Evolutionary conservation across 768 basidiomycete species (phyloP).

Genomic region (Sporobolomyces phaffii): DNA sequence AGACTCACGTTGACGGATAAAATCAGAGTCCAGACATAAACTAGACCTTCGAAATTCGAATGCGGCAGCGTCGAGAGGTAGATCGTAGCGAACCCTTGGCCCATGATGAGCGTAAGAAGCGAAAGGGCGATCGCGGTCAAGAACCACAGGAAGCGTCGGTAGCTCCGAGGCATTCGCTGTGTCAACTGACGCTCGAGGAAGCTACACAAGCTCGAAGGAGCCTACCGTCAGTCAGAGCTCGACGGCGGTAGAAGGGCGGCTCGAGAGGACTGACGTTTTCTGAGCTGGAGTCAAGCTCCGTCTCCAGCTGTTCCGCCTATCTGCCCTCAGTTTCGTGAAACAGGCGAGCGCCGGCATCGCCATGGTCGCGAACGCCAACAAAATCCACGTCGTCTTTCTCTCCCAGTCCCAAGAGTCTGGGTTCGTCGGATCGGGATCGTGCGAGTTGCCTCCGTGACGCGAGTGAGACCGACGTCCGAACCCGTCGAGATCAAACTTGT

Average conservation of each 20-base stretch:
- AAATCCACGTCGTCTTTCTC: slow-evolving; percentile 43
- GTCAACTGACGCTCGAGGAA: slow-evolving; percentile 47
- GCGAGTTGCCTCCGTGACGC: background rate
- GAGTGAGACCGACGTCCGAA: slow-evolving; percentile 21
- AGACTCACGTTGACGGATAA: slow-evolving; percentile 42
- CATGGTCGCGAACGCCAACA: slow-evolving; percentile 41
- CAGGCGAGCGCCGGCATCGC: slow-evolving; percentile 42
- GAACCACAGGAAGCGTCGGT: slow-evolving; percentile 51
- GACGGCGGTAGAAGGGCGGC: too few relatives aligned
- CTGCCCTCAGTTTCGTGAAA: slow-evolving; percentile 49
- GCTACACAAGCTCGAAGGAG: slow-evolving; percentile 31
- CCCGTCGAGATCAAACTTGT: slow-evolving; percentile 40
- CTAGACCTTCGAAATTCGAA: slow-evolving; percentile 48
- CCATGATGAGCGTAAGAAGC: slow-evolving; percentile 48
- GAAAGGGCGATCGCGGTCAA: slow-evolving; percentile 47
- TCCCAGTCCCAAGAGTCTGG: slow-evolving; percentile 42
- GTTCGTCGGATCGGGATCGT: slow-evolving; percentile 17
- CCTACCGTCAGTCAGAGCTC: too few relatives aligned
- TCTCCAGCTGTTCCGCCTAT: slow-evolving; percentile 48
- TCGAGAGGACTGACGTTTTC: slow-evolving; percentile 46
- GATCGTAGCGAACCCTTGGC: slow-evolving; percentile 50
- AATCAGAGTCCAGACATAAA: slow-evolving; percentile 50
- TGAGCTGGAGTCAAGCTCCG: slow-evolving; percentile 46
- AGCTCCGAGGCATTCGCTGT: slow-evolving; percentile 47
- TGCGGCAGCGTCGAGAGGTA: slow-evolving; percentile 50